Evolutionary conservation across 768 basidiomycete species (phyloP), one percentile per base, ranked within the genome.

Genomic region (Tulasnella calospora): DNA sequence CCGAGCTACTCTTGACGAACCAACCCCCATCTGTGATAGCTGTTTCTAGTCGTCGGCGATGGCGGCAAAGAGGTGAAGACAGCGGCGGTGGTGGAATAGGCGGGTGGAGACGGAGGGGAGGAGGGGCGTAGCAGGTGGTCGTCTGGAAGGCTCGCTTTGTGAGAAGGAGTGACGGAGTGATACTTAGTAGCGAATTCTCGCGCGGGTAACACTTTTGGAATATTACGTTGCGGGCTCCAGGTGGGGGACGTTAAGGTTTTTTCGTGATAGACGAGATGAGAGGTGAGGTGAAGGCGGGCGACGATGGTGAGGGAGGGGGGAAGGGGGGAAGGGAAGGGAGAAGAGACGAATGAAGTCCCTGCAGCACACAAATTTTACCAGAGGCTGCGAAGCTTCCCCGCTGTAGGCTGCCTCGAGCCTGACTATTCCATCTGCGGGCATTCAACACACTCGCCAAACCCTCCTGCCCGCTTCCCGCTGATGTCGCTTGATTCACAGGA

Each of bases 21-120:
- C 75, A 21, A 61, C 75, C 38, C 75, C 75, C 75, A 76, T 76
- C n/a, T 47, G 23, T 74, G 38, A 46, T 72, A 72, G 36, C 71
- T 40, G 44, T 17, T 46, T 7, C 61, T 67, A 67, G 33, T 41
- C 10, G 38, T 40, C 71, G 71, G 38, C 5, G 36, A 36, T 21
- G 71, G 44, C 36, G 44, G 38, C 13, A 46, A 40, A 40, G 36
- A 17, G 13, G 38, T 5, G 44, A 15, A 7, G 38, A 23, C 44
- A 72, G 71, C 36, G 71, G 44, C 13, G 71, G 38, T n/a, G 44
- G 71, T 40, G 23, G 71, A 36, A 23, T 40, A 67, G 27, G 61
- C 61, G 61, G 61, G 61, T 33, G 61, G 33, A 19, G 61, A 67
- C 71, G 71, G 71, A 40, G 36, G 35, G 71, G 70, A 15, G 23